These are phyloP conservation scores for Lotus japonicus DNA, from an alignment of 306 rosid genomes.

Conservation along the genomic window DNA sequence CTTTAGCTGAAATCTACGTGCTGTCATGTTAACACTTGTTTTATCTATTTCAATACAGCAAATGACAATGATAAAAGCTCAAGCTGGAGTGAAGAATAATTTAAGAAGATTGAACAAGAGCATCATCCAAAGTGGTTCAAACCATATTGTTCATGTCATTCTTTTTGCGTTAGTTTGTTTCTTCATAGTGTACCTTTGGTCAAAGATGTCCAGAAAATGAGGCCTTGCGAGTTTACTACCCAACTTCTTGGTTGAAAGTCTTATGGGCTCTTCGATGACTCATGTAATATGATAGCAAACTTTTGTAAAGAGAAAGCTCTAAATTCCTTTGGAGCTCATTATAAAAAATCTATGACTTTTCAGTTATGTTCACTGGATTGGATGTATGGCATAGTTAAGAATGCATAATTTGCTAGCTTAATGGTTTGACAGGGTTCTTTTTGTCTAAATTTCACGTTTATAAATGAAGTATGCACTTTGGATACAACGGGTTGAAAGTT, in stretches of 20 bases:
- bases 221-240: not conserved
- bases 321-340: not conserved
- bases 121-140: slow-evolving; percentile 69
- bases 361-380: not conserved
- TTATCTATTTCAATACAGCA: slow-evolving; percentile 45
- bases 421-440: not conserved
- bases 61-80: slow-evolving; percentile 76
- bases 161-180: slow-evolving; percentile 56
- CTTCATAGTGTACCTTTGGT: slow-evolving; percentile 67
- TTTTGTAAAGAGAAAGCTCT: slow-evolving; percentile 26
- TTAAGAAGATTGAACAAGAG: slow-evolving; percentile 84
- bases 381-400: slow-evolving; percentile 4
- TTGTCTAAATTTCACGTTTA: not conserved
- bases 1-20: not conserved
- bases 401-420: not conserved
- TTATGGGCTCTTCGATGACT: not conserved
- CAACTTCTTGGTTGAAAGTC: not conserved
- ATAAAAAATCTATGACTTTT: too few species aligned
- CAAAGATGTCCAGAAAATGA: slow-evolving; percentile 66
- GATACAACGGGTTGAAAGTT: too few species aligned
- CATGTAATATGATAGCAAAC: not conserved
- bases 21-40: slow-evolving; percentile 13
- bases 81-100: slow-evolving; percentile 88
- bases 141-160: slow-evolving; percentile 70
- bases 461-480: not conserved